These are phyloP conservation scores for Tuber borchii DNA, from an alignment of 495 filamentous ascomycete genomes.

Conservation along the genomic window DNA sequence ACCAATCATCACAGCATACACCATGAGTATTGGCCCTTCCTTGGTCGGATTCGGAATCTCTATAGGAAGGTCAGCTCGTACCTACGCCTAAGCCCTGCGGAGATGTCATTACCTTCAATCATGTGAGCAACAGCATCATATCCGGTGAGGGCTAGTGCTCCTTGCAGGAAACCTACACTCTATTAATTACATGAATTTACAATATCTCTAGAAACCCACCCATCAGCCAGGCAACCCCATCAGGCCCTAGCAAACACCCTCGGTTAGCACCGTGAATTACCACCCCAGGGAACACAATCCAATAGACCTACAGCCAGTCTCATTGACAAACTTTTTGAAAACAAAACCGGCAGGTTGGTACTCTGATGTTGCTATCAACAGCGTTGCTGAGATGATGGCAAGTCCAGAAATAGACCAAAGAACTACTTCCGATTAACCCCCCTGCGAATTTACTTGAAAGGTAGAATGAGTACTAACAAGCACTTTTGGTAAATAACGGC, in stretches of 20 bases:
- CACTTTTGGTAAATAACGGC: conserved; percentile 57
- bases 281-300: conserved; percentile 13
- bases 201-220: conserved; percentile 5
- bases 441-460: conserved; percentile 5
- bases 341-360: conserved; percentile 58
- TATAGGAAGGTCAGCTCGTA: conserved; percentile 7
- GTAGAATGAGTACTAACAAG: conserved; percentile 42
- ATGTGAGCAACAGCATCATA: conserved; percentile 52
- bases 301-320: conserved; percentile 46
- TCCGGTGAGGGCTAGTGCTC: conserved; percentile 51
- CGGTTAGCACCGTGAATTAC: conserved; percentile 1
- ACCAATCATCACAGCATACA: conserved; percentile 63
- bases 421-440: conserved; percentile 44
- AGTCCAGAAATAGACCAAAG: conserved; percentile 65
- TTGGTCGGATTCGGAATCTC: conserved; percentile 65
- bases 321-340: conserved; percentile 45
- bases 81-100: background rate
- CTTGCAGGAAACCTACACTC: conserved; percentile 49
- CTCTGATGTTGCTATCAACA: conserved; percentile 56
- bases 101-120: conserved; percentile 44
- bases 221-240: conserved; percentile 50
- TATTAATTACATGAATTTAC: background rate
- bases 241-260: conserved; percentile 41
- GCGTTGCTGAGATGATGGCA: conserved; percentile 60
- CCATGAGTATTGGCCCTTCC: conserved; percentile 66